Evolutionary conservation across 306 rosid species (phyloP), one percentile per base, ranked within the genome.

Genomic region (Castanea mollissima): DNA sequence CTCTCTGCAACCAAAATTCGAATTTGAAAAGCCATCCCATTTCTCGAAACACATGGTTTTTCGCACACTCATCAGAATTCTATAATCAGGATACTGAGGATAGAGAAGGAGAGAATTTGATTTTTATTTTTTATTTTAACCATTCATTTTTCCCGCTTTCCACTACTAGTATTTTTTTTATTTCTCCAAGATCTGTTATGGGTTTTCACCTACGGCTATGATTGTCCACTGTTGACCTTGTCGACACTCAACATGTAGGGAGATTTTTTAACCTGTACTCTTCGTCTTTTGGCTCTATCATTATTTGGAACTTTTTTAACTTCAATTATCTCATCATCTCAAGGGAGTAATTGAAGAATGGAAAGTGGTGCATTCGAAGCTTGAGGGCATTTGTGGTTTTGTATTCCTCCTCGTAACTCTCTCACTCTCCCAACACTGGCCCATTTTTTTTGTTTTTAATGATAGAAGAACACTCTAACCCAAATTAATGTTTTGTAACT

Each of bases 211-310:
- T 74, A 80, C 73, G 59, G 83, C 81, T 74, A 80, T 75, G 59
- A 80, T 79, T 74, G 76, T 83, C 81, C 73, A 29, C 80, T 64
- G 16, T 85, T 88, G 92, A 90, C 92, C 87, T 55, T 76, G 89
- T 93, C 92, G 88, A 88, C 62, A 69, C 83, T 93, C 92, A 90
- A 88, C 62, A 72, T 80, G 80, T 71, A 69, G 55, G 52, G 58
- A 62, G 70, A 23, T 67, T 74, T 25, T 55, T 49, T 60, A 68
- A 78, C 76, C 29, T 32, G 58, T 62, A 72, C 35, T 74, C 31
- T 21, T 57, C 68, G 56, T 55, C 77, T 52, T 41, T 41, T 2
- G 46, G 46, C 46, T 8, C 46, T 41, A 41, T 41, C 3, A 41
- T 41, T 41, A 41, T 41, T 73, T 18, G 83, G 71, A 76, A 79